Evolutionary conservation across 208 protist genomes (phyloP).

Genomic region (Porcisia deanei): DNA sequence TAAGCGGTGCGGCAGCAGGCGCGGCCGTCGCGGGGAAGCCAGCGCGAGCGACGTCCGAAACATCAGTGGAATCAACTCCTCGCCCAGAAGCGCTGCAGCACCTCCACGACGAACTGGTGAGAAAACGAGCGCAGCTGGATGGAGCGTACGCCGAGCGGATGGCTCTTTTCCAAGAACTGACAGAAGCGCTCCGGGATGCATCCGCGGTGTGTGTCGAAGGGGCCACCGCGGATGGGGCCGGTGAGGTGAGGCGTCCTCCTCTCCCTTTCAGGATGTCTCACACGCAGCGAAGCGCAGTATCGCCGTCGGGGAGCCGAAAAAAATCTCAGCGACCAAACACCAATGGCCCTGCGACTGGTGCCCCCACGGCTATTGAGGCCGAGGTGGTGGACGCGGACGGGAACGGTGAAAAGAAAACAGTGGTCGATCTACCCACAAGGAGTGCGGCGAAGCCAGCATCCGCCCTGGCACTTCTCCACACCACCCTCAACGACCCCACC

Average conservation of each 20-base stretch:
- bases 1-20: neutral
- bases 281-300: neutral
- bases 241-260: slow-evolving; percentile 1
- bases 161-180: slow-evolving; percentile 1
- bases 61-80: neutral
- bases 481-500: slow-evolving; percentile 4
- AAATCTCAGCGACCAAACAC: neutral
- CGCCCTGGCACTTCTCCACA: neutral
- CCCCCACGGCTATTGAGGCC: neutral
- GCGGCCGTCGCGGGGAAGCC: neutral
- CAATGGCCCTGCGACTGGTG: neutral
- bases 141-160: neutral
- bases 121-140: neutral
- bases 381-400: neutral
- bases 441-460: neutral
- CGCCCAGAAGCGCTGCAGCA: neutral
- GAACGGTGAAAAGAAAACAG: neutral
- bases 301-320: neutral
- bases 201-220: neutral
- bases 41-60: neutral
- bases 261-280: neutral
- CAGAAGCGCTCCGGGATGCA: neutral
- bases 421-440: neutral
- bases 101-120: slow-evolving; percentile 2
- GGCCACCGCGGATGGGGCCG: neutral